Percentiles rank a stretch among this genome's conserved stretches.
These are phyloP conservation scores for Metschnikowia rubicola DNA, from an alignment of 805 yeast species.

Conservation along the genomic window DNA sequence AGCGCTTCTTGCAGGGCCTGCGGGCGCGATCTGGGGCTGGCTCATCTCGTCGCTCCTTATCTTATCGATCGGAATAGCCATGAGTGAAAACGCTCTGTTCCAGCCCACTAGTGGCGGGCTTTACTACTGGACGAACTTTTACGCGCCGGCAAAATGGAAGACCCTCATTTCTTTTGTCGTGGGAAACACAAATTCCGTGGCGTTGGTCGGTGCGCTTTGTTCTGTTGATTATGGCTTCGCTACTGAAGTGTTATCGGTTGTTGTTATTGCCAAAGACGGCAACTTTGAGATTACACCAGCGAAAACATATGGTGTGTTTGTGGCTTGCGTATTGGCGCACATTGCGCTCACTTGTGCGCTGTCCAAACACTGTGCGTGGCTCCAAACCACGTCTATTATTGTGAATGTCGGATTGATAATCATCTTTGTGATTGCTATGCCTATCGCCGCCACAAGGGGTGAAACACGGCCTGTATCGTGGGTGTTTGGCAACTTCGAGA, in stretches of 20 bases:
- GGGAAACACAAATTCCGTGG: slow-evolving; percentile 66
- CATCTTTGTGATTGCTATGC: slow-evolving; percentile 61
- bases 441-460: slow-evolving; percentile 48
- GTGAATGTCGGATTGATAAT: slow-evolving; percentile 51
- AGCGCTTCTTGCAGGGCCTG: slow-evolving; percentile 61
- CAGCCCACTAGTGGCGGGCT: slow-evolving; percentile 76
- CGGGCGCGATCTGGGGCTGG: slow-evolving; percentile 74
- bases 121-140: slow-evolving; percentile 62
- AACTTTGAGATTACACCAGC: slow-evolving; percentile 51
- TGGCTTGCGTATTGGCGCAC: slow-evolving; percentile 54
- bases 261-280: slow-evolving; percentile 51
- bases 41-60: slow-evolving; percentile 53
- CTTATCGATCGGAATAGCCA: slow-evolving; percentile 53
- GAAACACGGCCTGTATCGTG: slow-evolving; percentile 48
- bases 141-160: slow-evolving; percentile 46
- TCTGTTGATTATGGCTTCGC: slow-evolving; percentile 73
- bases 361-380: slow-evolving; percentile 50
- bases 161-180: slow-evolving; percentile 37
- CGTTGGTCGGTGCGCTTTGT: slow-evolving; percentile 64
- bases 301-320: slow-evolving; percentile 61
- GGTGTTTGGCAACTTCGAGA: slow-evolving; percentile 53
- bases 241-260: slow-evolving; percentile 54
- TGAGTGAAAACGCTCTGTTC: slow-evolving; percentile 65
- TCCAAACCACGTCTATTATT: slow-evolving; percentile 57
- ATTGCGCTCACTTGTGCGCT: slow-evolving; percentile 52